Evolutionary conservation across 306 rosid genomes (phyloP), one percentile per base, ranked within the genome.

Genomic region (Dicorynia guianensis): DNA sequence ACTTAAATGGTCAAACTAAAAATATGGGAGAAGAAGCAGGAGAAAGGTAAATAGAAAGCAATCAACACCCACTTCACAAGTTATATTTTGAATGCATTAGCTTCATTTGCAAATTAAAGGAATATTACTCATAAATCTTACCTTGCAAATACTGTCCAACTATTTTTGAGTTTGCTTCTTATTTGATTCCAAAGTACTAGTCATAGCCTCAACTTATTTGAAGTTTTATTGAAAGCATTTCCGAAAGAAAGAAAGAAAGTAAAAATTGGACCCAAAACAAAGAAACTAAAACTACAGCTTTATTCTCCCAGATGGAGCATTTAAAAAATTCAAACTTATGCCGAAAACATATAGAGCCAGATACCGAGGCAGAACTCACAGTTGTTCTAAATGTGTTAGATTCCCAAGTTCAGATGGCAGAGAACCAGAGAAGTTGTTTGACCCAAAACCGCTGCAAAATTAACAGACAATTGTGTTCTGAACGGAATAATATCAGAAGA

Each of bases 341-440:
- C 30, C 1, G 30, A 25, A 25, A 33, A 36, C 5, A n/a, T 63
- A 52, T 11, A 46, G 38, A 75, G 44, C 14, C 6, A 38, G 4
- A 42, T 34, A 80, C 35, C 3, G 42, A 7, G 46, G 33, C 62
- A 76, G 20, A 58, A 69, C 93, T 90, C 79, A 91, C 97, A 91
- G 67, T 53, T 87, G 53, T 47, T 81, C 8, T 55, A 94, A 44
- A 75, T 87, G 83, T 36, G 68, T 39, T 15, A 94, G 75, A 8
- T 78, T 72, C 46, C 98, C 98, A 12, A 94, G 86, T 71, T 91
- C 96, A 12, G 86, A 69, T 49, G 98, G 97, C 14, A 94, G 79
- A 79, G 93, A 44, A 35, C 97, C 96, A 3, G 89, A 78, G 78
- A 91, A 91, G 70, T 87, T 94, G 88, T 91, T 94, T 60, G 91